Evolutionary conservation across 2,329 filamentous ascomycete genomes (phyloP), one percentile per base, ranked within the genome.

Genomic region (Chrysoporthe deuterocubensis): DNA sequence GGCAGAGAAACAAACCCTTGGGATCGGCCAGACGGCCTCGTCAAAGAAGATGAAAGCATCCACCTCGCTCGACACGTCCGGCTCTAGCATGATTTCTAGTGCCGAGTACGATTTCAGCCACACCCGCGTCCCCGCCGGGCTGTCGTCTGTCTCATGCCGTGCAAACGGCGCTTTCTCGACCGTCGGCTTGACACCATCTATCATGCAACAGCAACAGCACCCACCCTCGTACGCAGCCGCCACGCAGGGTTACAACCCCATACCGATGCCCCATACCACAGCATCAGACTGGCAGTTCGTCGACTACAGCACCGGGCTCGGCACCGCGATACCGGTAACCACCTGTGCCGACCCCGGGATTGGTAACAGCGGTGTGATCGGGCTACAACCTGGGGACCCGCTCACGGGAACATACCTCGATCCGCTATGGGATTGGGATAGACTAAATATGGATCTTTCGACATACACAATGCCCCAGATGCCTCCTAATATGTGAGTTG

Each of bases 341-440:
- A 62, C 57, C 5, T 40, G 40, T 26, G n/a, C 59, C 8, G 43
- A 13, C 16, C 40, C 13, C 13, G 48, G 16, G 13, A 18, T 43
- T 26, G 40, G 50, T 7, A 18, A 13, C 21, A 40, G 21, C 4
- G 46, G 34, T 43, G 40, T 52, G 14, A 3, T 56, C 2, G 61
- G 34, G 4, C 40, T 69, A 40, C 64, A 65, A 26, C 68, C 65
- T n/a, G 68, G 68, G 11, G 68, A 67, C 26, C 65, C 68, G 21
- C 68, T 69, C 5, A 48, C 65, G 9, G 68, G 68, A 14, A 69
- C 68, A 18, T 69, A 60, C 50, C 62, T 69, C 1, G 65, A 69
- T 46, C 65, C 62, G 26, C 62, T 69, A 1, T 69, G 68, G 68
- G 68, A 65, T 43, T 69, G 68, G 68, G 65, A 69, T 0, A 66